phyloP scores from a whole-genome alignment of 1,139 yeast species.

The Candida mesenterica region DNA sequence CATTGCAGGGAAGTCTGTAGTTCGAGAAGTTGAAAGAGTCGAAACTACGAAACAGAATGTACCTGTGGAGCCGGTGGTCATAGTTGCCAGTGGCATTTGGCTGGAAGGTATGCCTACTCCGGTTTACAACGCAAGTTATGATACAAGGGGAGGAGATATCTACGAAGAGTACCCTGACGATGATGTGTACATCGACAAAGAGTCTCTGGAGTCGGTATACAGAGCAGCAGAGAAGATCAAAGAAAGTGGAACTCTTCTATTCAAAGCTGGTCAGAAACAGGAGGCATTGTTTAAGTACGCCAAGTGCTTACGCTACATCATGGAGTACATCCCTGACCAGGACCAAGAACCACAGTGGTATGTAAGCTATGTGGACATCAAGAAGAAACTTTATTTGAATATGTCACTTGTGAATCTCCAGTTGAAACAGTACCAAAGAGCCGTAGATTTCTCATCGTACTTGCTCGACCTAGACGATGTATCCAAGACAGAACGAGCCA shows the following conservation, averaged over 20 bases:
- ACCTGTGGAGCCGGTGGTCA: constrained; percentile 43
- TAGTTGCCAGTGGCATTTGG: constrained; percentile 70
- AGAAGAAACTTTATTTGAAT: constrained; percentile 62
- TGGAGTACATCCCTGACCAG: constrained; percentile 68
- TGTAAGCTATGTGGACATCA: constrained; percentile 50
- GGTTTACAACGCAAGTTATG: constrained; percentile 59
- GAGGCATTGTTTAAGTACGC: constrained; percentile 60
- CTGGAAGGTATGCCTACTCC: constrained; percentile 50
- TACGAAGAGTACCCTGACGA: constrained; percentile 79
- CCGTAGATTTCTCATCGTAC: constrained; percentile 54
- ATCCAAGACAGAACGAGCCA: constrained; percentile 49
- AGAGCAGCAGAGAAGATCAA: constrained; percentile 56
- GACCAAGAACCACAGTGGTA: constrained; percentile 60
- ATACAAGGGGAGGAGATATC: constrained; percentile 61
- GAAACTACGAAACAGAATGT: constrained; percentile 41
- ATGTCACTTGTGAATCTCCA: constrained; percentile 53
- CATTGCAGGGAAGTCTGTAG: constrained; percentile 64
- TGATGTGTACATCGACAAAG: constrained; percentile 56
- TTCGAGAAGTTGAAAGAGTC: constrained; percentile 60
- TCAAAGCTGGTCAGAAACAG: constrained; percentile 48
- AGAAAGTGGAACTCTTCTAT: constrained; percentile 61
- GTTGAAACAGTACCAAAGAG: constrained; percentile 40
- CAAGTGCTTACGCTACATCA: constrained; percentile 64
- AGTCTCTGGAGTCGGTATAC: constrained; percentile 53
- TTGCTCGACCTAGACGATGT: constrained; percentile 49